Evolutionary conservation across 352 stramenopile species (phyloP).

Genomic region (Phytophthora nicotianae): DNA sequence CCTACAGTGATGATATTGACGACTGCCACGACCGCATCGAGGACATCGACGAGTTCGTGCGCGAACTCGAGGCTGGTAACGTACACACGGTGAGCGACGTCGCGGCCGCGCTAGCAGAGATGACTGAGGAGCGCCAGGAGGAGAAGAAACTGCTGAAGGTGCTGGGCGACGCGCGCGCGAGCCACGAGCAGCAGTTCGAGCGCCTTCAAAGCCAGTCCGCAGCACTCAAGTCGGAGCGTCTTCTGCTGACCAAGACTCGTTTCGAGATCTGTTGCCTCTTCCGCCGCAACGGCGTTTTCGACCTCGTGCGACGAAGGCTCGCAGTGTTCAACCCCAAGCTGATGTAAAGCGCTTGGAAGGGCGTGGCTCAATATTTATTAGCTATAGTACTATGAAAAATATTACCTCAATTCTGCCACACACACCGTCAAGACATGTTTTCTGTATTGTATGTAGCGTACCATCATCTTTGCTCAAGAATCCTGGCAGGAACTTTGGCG

Average conservation of each 20-base stretch:
- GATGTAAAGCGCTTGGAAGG: slow-evolving; percentile 17
- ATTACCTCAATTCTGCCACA: slow-evolving; percentile 23
- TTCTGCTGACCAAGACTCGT: slow-evolving; percentile 38
- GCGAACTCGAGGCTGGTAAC: slow-evolving; percentile 37
- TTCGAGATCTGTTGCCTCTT: slow-evolving; percentile 49
- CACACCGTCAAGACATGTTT: not conserved
- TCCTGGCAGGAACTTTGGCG: not conserved
- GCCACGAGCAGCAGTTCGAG: slow-evolving; percentile 41
- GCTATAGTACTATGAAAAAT: slow-evolving; percentile 41
- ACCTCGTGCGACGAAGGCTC: slow-evolving; percentile 43
- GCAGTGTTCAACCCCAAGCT: slow-evolving; percentile 41
- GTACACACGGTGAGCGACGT: slow-evolving; percentile 42
- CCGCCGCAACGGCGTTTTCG: slow-evolving; percentile 47
- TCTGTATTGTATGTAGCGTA: not conserved
- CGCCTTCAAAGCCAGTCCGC: slow-evolving; percentile 32
- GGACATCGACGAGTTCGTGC: slow-evolving; percentile 51
- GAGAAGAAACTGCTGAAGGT: slow-evolving; percentile 47
- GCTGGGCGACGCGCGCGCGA: slow-evolving; percentile 35
- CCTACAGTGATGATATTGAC: slow-evolving; percentile 50
- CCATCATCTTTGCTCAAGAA: not conserved
- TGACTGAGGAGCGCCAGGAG: slow-evolving; percentile 45
- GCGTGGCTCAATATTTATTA: slow-evolving; percentile 42
- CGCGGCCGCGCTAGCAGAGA: slow-evolving; percentile 34
- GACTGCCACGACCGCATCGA: slow-evolving; percentile 49
- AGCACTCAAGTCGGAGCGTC: slow-evolving; percentile 34